Conservation (phyloP, 768 basidiomycete genomes). For the Tricholoma hemisulphureum region DNA sequence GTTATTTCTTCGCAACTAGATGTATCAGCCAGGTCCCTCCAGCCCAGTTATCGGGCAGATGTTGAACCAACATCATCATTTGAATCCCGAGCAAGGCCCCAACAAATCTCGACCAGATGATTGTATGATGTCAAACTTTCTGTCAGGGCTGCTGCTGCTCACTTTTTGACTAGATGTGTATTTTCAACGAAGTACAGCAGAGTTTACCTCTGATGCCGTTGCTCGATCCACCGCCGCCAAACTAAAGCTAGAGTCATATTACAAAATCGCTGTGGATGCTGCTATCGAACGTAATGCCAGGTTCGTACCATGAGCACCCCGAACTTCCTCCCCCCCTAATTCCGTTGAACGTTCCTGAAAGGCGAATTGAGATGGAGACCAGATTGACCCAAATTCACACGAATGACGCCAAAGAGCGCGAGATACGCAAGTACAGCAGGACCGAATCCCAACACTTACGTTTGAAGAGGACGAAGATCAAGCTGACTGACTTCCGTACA, state of each 20-base stretch:
- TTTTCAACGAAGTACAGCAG: conserved; percentile 83
- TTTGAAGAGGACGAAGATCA: conserved; percentile 91
- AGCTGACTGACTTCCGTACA: conserved; percentile 88
- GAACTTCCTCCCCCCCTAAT: neutral
- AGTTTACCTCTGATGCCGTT: conserved; percentile 83
- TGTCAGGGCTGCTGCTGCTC: conserved; percentile 6
- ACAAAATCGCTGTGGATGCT: conserved; percentile 96
- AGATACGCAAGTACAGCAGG: conserved; percentile 82
- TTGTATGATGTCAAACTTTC: conserved; percentile 30
- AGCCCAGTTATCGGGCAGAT: conserved; percentile 28
- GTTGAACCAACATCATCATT: conserved; percentile 33
- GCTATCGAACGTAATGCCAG: conserved; percentile 94
- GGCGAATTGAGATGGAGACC: conserved; percentile 88
- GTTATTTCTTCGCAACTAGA: conserved; percentile 13
- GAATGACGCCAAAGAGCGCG: conserved; percentile 83
- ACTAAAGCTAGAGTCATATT: conserved; percentile 95
- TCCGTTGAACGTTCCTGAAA: conserved; percentile 28
- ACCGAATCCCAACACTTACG: conserved; percentile 88
- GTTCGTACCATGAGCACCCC: conserved; percentile 45
- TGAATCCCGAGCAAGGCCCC: conserved; percentile 35
- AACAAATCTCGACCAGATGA: conserved; percentile 44
- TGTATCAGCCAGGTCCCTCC: conserved; percentile 42
- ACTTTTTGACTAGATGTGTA: conserved; percentile 73
- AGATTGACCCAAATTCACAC: conserved; percentile 73
- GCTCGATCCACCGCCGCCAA: conserved; percentile 92